Base-by-base conservation (phyloP, 495 filamentous ascomycete species). In the Hypoxylon crocopeplum region DNA sequence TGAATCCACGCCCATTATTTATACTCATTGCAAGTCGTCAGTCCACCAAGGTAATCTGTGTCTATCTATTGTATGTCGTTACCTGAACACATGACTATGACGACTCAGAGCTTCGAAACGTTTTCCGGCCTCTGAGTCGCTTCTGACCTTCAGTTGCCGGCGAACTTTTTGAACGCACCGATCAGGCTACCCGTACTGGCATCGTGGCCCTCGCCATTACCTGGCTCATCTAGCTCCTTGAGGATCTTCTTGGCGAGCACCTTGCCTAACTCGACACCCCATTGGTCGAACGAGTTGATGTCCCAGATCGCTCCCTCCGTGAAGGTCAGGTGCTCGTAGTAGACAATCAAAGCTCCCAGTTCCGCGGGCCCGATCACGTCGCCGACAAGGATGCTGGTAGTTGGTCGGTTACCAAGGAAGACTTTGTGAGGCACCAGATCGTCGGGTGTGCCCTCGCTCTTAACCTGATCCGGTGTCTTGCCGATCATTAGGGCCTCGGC, bases 251-350 rank as follows among this genome's bases (percentile, higher is more conserved):
- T 98, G 20, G 94, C 94, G 47, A 98, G 79, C 34, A 88, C 87
- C 86, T 98, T 98, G 78, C 94, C 94, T 39, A 98, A 77, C 81
- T 98, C 94, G 36, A 98, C 94, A 76, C 94, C 94, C 94, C 94
- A 98, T 77, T 98, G 94, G 79, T 98, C 94, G 72, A 98, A 98
- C 65, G 85, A 89, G 85, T 98, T 98, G 82, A 98, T 97, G 77
- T 98, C 95, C 94, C 94, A 98, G 64, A 98, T 76, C 24, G 91
- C 95, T 65, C 94, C 94, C 76, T 98, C 94, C 30, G 91, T 96
- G 79, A 98, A 98, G 55, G 94, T 98, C 39, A 97, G 70, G 76
- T 98, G 94, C 81, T 98, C 94, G 75, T 98, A 98, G 84, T 97
- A 98, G 44, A 90, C 92, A 73, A 98, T 98, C 59, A 98, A 78